Base-by-base conservation (phyloP, 345 rosid species). In the Syzygium grande region DNA sequence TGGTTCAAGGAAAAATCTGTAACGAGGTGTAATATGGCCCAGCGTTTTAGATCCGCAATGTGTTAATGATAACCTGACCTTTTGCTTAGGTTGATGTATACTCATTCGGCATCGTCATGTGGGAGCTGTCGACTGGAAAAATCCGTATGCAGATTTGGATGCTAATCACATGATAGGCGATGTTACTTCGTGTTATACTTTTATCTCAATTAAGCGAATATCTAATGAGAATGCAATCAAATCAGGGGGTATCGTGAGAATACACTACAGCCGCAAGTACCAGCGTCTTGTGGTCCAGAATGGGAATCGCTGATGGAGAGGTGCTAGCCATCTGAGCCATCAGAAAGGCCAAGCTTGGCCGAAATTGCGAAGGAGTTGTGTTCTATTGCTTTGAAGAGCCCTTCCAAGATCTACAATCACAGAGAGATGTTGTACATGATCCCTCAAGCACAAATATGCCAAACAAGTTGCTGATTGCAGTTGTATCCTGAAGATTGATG, bases 241-340 rank as follows among this genome's bases (percentile, higher is more conserved):
- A 68, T 61, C 90, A 94, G 97, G 96, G 80, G 96, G 96, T 84
- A 93, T 94, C 5, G 93, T 95, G 86, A 93, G 92, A 95, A 93
- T 78, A 95, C 96, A 34, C 89, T 94, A 87, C 90, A 94, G 59
- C 97, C 94, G 2, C 73, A 86, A 2, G 91, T 95, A 86, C 97
- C 95, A 12, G 95, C 91, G 88, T 86, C 89, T 41, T 95, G 94
- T 78, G 94, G 92, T 41, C 88, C 88, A 0, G 96, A 93, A 17
- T 95, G 97, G 96, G 92, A 88, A 88, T 92, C 92, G 21, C 87
- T 93, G 86, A 95, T 95, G 94, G 96, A 95, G 89, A 92, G 96
- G 78, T 93, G 96, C 90, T 94, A 96, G 97, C 90, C 95, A 11
- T 46, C 95, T 11, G 95, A 95, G 49, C 96, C 93, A 41, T 84